These are phyloP conservation scores for Echinochloa phyllopogon DNA, from an alignment of 176 grass and related monocot genomes.

Conservation along the genomic window DNA sequence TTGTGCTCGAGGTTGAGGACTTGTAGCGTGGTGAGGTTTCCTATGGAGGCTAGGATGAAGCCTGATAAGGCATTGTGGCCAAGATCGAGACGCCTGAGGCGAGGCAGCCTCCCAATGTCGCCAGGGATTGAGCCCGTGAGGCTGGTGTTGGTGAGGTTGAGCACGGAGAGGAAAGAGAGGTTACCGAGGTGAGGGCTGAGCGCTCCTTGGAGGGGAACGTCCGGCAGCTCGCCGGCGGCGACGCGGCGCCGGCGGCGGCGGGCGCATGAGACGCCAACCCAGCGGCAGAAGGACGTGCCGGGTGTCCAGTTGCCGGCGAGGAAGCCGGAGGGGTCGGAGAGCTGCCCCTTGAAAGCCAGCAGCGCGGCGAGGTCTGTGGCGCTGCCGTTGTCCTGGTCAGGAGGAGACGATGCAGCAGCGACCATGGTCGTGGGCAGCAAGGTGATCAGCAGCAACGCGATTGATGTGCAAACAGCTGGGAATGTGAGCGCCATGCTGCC, in stretches of 20 bases:
- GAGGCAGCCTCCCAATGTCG: neutral
- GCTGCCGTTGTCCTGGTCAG: neutral
- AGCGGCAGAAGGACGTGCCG: neutral
- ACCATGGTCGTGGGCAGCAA: too few species aligned
- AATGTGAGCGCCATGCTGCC: too few species aligned
- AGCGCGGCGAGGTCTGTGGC: neutral
- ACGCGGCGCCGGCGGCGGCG: neutral
- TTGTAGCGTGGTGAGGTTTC: slow-evolving; percentile 19
- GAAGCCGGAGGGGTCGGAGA: neutral
- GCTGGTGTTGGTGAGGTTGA: slow-evolving; percentile 14
- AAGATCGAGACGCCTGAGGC: neutral
- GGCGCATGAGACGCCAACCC: neutral
- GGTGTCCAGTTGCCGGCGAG: neutral
- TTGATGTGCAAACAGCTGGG: too few species aligned
- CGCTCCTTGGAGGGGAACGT: neutral
- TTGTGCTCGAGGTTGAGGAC: neutral
- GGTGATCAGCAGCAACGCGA: too few species aligned
- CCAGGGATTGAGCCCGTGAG: neutral
- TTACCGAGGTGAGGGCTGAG: neutral
- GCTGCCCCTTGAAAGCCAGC: neutral
- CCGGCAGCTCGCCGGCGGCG: neutral
- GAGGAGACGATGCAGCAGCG: too few species aligned
- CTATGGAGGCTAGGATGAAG: neutral
- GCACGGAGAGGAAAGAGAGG: slow-evolving; percentile 26
- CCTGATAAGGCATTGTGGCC: neutral